Conservation (phyloP, 306 rosid genomes). For the Corylus americana region DNA sequence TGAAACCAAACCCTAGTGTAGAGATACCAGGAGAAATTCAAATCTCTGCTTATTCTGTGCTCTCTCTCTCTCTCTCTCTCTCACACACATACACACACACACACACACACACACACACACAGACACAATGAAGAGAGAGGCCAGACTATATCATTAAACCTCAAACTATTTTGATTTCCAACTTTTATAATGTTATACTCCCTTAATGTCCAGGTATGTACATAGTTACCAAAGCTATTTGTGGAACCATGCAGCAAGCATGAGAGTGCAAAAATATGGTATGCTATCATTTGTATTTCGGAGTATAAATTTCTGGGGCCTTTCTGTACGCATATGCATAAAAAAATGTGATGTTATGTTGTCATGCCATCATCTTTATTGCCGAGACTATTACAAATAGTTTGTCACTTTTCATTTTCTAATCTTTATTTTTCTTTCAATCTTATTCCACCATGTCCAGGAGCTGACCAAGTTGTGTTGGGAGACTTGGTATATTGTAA, state of each 20-base stretch:
- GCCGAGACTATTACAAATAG: constrained; percentile 18
- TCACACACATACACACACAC: not conserved
- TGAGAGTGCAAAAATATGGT: constrained; percentile 89
- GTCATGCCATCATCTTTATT: constrained; percentile 19
- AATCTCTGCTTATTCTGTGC: not conserved
- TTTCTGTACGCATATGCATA: not conserved
- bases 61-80: constrained; percentile 3
- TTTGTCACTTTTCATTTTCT: constrained; percentile 1
- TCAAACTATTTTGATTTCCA: constrained; percentile 9
- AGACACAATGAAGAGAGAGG: constrained; percentile 6
- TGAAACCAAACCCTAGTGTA: not conserved
- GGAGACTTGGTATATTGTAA: constrained; percentile 88
- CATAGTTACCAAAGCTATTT: constrained; percentile 97
- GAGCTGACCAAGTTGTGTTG: constrained; percentile 64
- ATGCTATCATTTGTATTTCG: constrained; percentile 31
- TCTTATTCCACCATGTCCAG: constrained; percentile 48
- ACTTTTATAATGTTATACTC: constrained; percentile 1
- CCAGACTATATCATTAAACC: constrained; percentile 12
- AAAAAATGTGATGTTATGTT: constrained; percentile 11
- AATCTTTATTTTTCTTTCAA: not conserved
- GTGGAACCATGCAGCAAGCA: constrained; percentile 94
- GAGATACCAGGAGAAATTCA: no score
- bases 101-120: not conserved
- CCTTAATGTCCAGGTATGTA: constrained; percentile 63
- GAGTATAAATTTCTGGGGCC: constrained; percentile 4